phyloP scores from a whole-genome alignment of 108 stramenopile species.

The Licmophora abbreviata region DNA sequence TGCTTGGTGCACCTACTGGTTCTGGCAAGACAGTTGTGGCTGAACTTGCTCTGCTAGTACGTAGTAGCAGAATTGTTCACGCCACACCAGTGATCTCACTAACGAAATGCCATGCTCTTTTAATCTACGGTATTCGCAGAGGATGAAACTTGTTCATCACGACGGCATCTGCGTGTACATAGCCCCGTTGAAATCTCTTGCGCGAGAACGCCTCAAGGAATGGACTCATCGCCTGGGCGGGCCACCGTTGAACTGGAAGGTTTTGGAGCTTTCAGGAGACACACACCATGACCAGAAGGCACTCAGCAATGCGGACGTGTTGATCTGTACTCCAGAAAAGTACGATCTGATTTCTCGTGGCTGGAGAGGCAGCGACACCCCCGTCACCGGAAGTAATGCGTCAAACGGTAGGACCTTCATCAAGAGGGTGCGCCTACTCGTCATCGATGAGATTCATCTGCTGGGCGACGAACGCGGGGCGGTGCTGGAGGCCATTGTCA shows the following conservation, averaged over 20 bases:
- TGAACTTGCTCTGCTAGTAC: constrained; percentile 52
- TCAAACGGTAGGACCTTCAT: constrained; percentile 61
- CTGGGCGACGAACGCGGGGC: constrained; percentile 98
- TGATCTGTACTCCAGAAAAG: constrained; percentile 99
- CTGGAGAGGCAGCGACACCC: constrained; percentile 66
- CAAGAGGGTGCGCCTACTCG: constrained; percentile 76
- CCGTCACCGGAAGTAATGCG: constrained; percentile 28
- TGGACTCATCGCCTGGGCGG: constrained; percentile 83
- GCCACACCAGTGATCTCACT: background rate
- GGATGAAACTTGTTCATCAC: constrained; percentile 74
- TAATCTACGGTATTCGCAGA: constrained; percentile 35
- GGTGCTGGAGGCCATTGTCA: constrained; percentile 96
- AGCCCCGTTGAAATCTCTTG: constrained; percentile 96
- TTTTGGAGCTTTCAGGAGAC: constrained; percentile 97
- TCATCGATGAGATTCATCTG: constrained; percentile 99
- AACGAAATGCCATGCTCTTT: background rate
- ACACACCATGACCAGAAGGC: constrained; percentile 82
- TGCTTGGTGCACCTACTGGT: constrained; percentile 98
- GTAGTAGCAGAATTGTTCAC: background rate
- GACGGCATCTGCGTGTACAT: constrained; percentile 93
- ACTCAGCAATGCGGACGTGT: constrained; percentile 85
- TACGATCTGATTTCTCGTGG: constrained; percentile 96
- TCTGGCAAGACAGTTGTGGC: constrained; percentile 86
- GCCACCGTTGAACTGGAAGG: constrained; percentile 74
- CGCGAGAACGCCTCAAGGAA: constrained; percentile 93